Base-by-base conservation (phyloP, 495 filamentous ascomycete species). In the Platismatia glauca region DNA sequence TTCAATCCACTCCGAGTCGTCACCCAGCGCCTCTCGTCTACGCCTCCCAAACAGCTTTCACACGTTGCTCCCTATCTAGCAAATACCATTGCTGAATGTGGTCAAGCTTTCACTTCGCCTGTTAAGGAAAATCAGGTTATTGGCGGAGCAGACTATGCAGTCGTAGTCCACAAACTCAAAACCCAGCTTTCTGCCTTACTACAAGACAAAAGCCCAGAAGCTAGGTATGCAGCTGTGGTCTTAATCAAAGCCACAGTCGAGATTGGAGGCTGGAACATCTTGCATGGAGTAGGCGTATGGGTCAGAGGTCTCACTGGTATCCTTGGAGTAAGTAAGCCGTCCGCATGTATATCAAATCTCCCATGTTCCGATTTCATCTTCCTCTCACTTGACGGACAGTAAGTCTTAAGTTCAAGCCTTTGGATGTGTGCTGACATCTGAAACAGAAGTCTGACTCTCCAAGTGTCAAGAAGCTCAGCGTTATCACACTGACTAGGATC, bases 231-330 rank as follows among this genome's bases (percentile, higher is more conserved):
- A 13, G 90, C 84, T 1, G 83, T 89, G 38, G 83, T 88, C 31
- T 72, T 97, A 57, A 79, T 90, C 67, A 96, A 95, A 74, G 81
- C 86, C n/a, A 77, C 84, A 18, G 76, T 95, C 58, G 91, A 96
- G 69, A 81, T 84, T 46, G 90, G 91, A 31, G 89, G 88, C 61
- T 89, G 86, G 84, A 88, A 91, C 63, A 78, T 86, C 55, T 74
- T 97, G 60, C 85, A 84, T 57, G 81, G 82, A 43, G 80, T 84
- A 31, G 84, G 82, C 59, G 75, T 83, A 18, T 93, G 92, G 85
- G 83, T 93, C 63, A 79, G 84, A 66, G 82, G 82, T 39, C 69
- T 96, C 62, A 78, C 96, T 48, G 77, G 79, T 0, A 80, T 93
- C 50, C 71, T 96, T 48, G 81, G 82, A 70, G 88, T 90, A 77